Conservation (phyloP, 1,139 yeast species). For the Taphrina communis region DNA sequence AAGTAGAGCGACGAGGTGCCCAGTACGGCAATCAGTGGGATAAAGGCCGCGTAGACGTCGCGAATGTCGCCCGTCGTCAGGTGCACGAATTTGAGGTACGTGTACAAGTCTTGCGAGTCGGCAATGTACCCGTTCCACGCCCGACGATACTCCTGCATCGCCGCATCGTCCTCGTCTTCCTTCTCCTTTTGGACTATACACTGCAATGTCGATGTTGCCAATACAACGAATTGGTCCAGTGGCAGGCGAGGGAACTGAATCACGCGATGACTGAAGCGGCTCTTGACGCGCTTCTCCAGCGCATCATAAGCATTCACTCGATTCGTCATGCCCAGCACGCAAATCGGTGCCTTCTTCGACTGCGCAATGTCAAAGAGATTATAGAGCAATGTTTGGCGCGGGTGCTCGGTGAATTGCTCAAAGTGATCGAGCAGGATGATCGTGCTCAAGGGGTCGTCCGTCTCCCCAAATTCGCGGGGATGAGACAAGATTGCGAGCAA, state of each 20-base stretch:
- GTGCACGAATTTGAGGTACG: constrained; percentile 42
- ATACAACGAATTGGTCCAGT: constrained; percentile 52
- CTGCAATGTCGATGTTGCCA: constrained; percentile 45
- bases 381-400: constrained; percentile 81
- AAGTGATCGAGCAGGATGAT: constrained; percentile 83
- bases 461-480: constrained; percentile 45
- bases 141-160: constrained; percentile 49
- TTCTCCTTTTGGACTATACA: constrained; percentile 33
- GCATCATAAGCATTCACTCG: constrained; percentile 74
- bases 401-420: constrained; percentile 73
- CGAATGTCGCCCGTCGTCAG: constrained; percentile 44
- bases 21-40: constrained; percentile 21
- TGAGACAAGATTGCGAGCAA: constrained; percentile 58
- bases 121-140: constrained; percentile 63
- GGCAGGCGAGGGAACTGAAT: constrained; percentile 60
- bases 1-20: constrained; percentile 14
- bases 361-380: constrained; percentile 85
- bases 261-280: constrained; percentile 83
- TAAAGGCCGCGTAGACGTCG: constrained; percentile 39
- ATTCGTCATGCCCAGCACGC: constrained; percentile 81
- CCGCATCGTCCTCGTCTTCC: constrained; percentile 42
- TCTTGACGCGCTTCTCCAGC: constrained; percentile 87
- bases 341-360: constrained; percentile 70
- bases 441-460: constrained; percentile 58
- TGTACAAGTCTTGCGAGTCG: constrained; percentile 33